Percentiles rank a stretch among this genome's conserved stretches.
Evolutionary conservation across 768 basidiomycete genomes (phyloP).

Genomic region (Suillus hirtellus): DNA sequence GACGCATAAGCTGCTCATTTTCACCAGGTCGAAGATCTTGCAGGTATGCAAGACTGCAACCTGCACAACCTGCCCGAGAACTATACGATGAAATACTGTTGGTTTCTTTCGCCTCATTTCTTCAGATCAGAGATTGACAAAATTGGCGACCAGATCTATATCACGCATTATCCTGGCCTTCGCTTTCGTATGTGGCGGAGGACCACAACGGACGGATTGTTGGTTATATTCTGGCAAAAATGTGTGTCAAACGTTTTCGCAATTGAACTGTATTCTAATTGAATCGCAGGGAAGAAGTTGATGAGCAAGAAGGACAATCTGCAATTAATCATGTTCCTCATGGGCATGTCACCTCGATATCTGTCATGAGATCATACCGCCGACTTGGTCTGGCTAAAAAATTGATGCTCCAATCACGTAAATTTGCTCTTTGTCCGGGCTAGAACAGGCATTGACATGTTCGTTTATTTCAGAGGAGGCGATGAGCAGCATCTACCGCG

Average conservation of each 20-base stretch:
- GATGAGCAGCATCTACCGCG: constrained; percentile 86
- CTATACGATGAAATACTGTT: constrained; percentile 81
- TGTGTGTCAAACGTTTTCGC: constrained; percentile 49
- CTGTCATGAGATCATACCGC: constrained; percentile 86
- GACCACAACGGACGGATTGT: constrained; percentile 88
- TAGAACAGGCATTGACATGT: constrained; percentile 8
- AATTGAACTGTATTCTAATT: constrained; percentile 26
- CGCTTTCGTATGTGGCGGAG: constrained; percentile 90
- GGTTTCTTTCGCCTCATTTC: constrained; percentile 22
- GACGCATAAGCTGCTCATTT: constrained; percentile 17
- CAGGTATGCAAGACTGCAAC: constrained; percentile 94
- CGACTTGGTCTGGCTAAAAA: constrained; percentile 93
- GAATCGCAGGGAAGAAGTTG: constrained; percentile 56
- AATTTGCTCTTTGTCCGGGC: constrained; percentile 31
- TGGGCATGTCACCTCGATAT: constrained; percentile 97
- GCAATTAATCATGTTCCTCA: constrained; percentile 62
- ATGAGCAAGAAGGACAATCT: constrained; percentile 45
- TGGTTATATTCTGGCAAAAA: constrained; percentile 95
- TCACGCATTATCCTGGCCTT: constrained; percentile 90
- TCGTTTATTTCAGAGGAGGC: constrained; percentile 68
- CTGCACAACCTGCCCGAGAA: constrained; percentile 92
- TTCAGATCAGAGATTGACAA: background rate
- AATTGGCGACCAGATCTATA: constrained; percentile 65
- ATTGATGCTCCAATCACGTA: constrained; percentile 91
- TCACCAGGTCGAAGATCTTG: constrained; percentile 77